Conservation (phyloP, 2,329 filamentous ascomycete species). For the Zasmidium angulare region DNA sequence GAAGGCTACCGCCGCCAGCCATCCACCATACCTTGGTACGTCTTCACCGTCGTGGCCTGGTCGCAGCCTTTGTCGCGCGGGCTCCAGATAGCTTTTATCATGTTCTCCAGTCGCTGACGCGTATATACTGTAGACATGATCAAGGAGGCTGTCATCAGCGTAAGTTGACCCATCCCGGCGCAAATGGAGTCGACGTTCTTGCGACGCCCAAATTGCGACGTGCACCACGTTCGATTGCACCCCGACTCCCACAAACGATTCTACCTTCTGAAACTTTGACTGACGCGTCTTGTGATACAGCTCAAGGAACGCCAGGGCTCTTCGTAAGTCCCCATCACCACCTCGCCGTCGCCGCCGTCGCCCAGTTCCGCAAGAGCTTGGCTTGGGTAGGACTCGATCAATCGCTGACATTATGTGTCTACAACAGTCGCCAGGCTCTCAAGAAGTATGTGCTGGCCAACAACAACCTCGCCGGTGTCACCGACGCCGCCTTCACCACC, state of each 20-base stretch:
- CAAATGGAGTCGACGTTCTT: slow-evolving; percentile 31
- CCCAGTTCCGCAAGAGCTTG: slow-evolving; percentile 14
- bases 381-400: slow-evolving; percentile 15
- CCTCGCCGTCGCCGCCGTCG: slow-evolving; percentile 28
- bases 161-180: slow-evolving; percentile 59
- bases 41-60: slow-evolving; percentile 36
- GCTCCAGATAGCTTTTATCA: slow-evolving; percentile 16
- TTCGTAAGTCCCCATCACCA: slow-evolving; percentile 55
- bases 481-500: slow-evolving; percentile 61
- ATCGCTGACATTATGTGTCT: slow-evolving; percentile 28
- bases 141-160: slow-evolving; percentile 69
- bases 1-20: slow-evolving; percentile 57
- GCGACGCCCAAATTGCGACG: slow-evolving; percentile 26
- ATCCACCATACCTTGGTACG: slow-evolving; percentile 68
- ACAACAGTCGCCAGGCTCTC: slow-evolving; percentile 64
- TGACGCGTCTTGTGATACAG: slow-evolving; percentile 55
- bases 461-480: slow-evolving; percentile 60
- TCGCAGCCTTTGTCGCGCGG: slow-evolving; percentile 20
- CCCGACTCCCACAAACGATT: slow-evolving; percentile 4
- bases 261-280: slow-evolving; percentile 33
- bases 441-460: slow-evolving; percentile 75
- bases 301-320: slow-evolving; percentile 70
- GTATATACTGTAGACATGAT: slow-evolving; percentile 64
- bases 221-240: slow-evolving; percentile 16
- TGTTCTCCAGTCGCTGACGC: slow-evolving; percentile 50